These are phyloP conservation scores for Omphalotus guepiniiformis DNA, from an alignment of 768 basidiomycete genomes.

Conservation along the genomic window DNA sequence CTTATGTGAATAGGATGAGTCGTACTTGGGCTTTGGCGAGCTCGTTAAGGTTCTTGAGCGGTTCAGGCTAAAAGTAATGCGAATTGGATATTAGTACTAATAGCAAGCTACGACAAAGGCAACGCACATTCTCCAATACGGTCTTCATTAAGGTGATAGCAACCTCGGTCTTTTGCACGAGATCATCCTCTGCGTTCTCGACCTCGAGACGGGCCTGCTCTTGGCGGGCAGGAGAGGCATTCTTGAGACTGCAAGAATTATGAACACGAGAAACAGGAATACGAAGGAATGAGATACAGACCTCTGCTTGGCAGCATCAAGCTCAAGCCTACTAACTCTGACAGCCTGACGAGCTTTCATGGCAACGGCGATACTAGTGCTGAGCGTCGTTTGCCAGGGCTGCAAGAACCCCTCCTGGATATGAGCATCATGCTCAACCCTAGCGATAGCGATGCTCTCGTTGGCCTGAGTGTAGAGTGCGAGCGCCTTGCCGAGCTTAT, in stretches of 20 bases:
- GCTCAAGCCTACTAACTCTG: conserved; percentile 72
- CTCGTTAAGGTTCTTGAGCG: conserved; percentile 89
- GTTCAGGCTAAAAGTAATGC: conserved; percentile 67
- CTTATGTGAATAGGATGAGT: neutral
- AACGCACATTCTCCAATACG: conserved; percentile 92
- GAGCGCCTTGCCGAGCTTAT: conserved; percentile 73
- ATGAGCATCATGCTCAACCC: conserved; percentile 73
- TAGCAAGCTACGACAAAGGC: neutral
- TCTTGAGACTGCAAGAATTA: conserved; percentile 63
- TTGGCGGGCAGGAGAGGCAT: conserved; percentile 66
- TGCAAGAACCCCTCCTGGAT: conserved; percentile 66
- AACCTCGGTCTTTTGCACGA: conserved; percentile 97
- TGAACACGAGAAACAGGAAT: conserved; percentile 2
- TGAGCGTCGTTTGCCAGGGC: conserved; percentile 87
- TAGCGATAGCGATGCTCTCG: conserved; percentile 64
- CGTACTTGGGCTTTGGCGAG: conserved; percentile 84
- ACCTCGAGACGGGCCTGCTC: conserved; percentile 92
- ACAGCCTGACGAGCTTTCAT: conserved; percentile 91
- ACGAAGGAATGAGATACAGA: conserved; percentile 30
- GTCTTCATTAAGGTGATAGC: conserved; percentile 97
- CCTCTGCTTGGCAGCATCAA: conserved; percentile 89
- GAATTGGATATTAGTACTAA: conserved; percentile 1
- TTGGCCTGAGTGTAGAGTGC: conserved; percentile 76
- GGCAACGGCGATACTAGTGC: conserved; percentile 80
- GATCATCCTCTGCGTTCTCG: conserved; percentile 91